Percentiles rank a stretch among this genome's conserved stretches.
Evolutionary conservation across 2,329 filamentous ascomycete genomes (phyloP).

Genomic region (Fusarium hainanense): DNA sequence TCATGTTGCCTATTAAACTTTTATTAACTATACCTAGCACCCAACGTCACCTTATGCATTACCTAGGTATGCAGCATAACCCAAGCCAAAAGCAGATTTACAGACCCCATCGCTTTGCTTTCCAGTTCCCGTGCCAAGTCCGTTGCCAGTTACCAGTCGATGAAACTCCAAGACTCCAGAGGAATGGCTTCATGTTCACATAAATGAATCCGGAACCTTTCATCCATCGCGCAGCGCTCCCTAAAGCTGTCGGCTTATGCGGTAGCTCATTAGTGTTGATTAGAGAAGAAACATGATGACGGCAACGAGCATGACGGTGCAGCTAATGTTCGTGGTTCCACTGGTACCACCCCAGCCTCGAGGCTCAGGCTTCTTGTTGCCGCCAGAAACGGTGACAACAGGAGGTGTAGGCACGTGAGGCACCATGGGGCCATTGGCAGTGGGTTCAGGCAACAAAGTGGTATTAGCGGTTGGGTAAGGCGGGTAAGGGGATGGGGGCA

Average conservation of each 20-base stretch:
- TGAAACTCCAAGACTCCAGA: conserved; percentile 33
- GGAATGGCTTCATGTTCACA: conserved; percentile 14
- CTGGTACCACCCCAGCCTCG: conserved; percentile 46
- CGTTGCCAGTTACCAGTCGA: conserved; percentile 19
- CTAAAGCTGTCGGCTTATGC: background rate
- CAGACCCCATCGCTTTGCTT: conserved; percentile 33
- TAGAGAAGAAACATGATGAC: conserved; percentile 51
- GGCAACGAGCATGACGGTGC: conserved; percentile 52
- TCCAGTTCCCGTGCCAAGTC: conserved; percentile 43
- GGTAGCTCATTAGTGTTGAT: conserved; percentile 1
- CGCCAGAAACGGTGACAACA: conserved; percentile 49
- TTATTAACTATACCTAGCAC: conserved; percentile 35
- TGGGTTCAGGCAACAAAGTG: conserved; percentile 39
- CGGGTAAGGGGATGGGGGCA: conserved; percentile 43
- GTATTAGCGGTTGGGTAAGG: conserved; percentile 48
- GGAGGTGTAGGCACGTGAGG: conserved; percentile 44
- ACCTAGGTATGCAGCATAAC: conserved; percentile 40
- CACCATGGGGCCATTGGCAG: conserved; percentile 43
- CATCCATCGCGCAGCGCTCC: background rate
- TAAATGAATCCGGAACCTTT: conserved; percentile 1
- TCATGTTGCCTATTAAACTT: conserved; percentile 28
- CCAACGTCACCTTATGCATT: conserved; percentile 40
- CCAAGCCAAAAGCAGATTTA: conserved; percentile 39
- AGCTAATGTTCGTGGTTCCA: conserved; percentile 50
- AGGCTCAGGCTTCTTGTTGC: conserved; percentile 49